A percentile compares a stretch with the other conserved stretches of the same genome.
phyloP scores from a whole-genome alignment of 495 filamentous ascomycete genomes.

The Annulohypoxylon moriforme region DNA sequence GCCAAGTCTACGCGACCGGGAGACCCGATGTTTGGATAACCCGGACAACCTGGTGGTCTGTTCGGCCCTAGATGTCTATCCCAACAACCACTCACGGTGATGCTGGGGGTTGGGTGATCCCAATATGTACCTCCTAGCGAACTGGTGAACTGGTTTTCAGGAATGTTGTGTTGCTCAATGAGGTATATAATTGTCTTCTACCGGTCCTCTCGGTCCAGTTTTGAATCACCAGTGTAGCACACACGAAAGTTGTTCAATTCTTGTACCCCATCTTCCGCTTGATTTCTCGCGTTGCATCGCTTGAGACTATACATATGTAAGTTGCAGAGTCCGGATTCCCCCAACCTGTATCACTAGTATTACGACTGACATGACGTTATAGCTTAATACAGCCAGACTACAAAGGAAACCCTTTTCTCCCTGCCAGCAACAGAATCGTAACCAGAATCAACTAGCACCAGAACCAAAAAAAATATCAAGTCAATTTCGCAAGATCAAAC shows the following conservation, averaged over 20 bases:
- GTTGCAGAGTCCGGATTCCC: not conserved
- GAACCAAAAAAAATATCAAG: not conserved
- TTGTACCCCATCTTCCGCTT: not conserved
- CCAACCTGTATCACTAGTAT: slow-evolving; percentile 6
- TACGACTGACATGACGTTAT: slow-evolving; percentile 2
- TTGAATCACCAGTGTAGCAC: not conserved
- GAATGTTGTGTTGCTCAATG: not conserved
- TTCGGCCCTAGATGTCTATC: slow-evolving; percentile 16
- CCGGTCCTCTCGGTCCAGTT: not conserved
- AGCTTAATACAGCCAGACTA: slow-evolving; percentile 21
- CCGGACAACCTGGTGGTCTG: slow-evolving; percentile 27
- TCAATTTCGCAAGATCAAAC: slow-evolving; percentile 23
- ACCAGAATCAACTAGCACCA: not conserved
- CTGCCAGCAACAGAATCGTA: not conserved
- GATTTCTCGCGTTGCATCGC: slow-evolving; percentile 2
- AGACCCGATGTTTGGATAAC: slow-evolving; percentile 21
- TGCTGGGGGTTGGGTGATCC: slow-evolving; percentile 32
- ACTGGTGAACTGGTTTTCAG: slow-evolving; percentile 4
- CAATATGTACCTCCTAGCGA: slow-evolving; percentile 22
- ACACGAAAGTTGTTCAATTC: slow-evolving; percentile 22
- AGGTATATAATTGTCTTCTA: slow-evolving; percentile 29
- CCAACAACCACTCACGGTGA: slow-evolving; percentile 19
- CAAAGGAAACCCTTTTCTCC: slow-evolving; percentile 8
- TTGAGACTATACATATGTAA: slow-evolving; percentile 16
- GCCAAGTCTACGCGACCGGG: slow-evolving; percentile 34